These are phyloP conservation scores for Zygoascus meyerae DNA, from an alignment of 1,139 yeast species.

Conservation along the genomic window DNA sequence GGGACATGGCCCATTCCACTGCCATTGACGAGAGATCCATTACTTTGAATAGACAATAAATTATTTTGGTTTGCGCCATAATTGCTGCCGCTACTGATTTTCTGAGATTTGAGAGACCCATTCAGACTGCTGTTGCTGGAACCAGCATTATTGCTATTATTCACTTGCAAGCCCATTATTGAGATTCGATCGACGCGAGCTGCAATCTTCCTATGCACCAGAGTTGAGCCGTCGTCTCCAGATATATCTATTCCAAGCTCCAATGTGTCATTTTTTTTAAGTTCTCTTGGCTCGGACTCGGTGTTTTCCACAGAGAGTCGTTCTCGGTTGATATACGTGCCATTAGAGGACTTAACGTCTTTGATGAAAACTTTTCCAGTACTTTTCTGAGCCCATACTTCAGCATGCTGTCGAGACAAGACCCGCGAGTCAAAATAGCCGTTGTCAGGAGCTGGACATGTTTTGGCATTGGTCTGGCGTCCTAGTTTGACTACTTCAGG, in stretches of 20 bases:
- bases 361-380: slow-evolving; percentile 67
- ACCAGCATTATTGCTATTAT: background rate
- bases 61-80: slow-evolving; percentile 6
- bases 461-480: slow-evolving; percentile 71
- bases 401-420: slow-evolving; percentile 89
- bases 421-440: slow-evolving; percentile 95
- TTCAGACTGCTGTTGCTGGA: background rate
- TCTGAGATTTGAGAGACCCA: slow-evolving; percentile 7
- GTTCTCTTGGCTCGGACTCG: slow-evolving; percentile 48
- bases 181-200: slow-evolving; percentile 71
- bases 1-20: background rate
- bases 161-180: slow-evolving; percentile 43
- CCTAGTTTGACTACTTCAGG: slow-evolving; percentile 88
- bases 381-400: slow-evolving; percentile 66
- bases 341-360: slow-evolving; percentile 89
- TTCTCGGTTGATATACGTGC: slow-evolving; percentile 79
- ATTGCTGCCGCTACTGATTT: slow-evolving; percentile 2
- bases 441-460: slow-evolving; percentile 70
- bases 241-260: slow-evolving; percentile 92
- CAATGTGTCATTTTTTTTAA: slow-evolving; percentile 69
- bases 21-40: background rate
- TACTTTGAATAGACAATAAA: background rate
- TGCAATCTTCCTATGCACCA: slow-evolving; percentile 77
- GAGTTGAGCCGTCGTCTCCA: slow-evolving; percentile 45
- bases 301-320: slow-evolving; percentile 53